Evolutionary conservation across 1,284 basidiomycete species (phyloP), one percentile per base, ranked within the genome.

Genomic region (Schizophyllum commune): DNA sequence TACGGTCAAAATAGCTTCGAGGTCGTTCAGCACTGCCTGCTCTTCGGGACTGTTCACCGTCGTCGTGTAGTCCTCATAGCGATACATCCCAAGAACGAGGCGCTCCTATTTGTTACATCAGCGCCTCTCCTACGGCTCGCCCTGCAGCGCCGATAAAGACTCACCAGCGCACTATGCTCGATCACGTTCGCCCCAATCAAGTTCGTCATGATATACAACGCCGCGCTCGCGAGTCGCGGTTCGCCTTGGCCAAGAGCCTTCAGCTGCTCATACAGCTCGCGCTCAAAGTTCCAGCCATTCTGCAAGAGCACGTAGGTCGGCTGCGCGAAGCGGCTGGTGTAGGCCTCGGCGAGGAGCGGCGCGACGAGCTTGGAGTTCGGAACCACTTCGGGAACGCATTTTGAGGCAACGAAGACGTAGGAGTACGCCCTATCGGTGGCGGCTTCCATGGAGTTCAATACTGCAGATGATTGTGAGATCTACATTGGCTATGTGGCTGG

Each of bases 201-300:
- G 53, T 55, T 55, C 5, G 53, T 27, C 20, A 55, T 21, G 9
- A 55, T 27, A 27, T 21, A 55, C 53, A 55, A 6, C 11, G 53
- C 53, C 4, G 53, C 9, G 27, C 20, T 55, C 3, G 19, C 53
- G 9, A 55, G 9, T 11, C 27, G 19, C 20, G 53, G 53, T 55
- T 55, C 53, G 53, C 53, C 69, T 52, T 68, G 65, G 0, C 61
- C 55, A 1, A 72, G 61, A 20, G 67, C 65, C 59, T 77, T 74
- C 8, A 81, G 70, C 0, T 74, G 75, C 1, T 72, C 65, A 62
- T 80, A 79, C n/a, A 85, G 70, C 58, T 83, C 83, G 19, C 72
- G 72, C 66, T 87, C 84, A 32, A 85, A 80, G 15, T 77, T 79
- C 5, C 86, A 72, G 0, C 84, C 84, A 68, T 87, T 87, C 71